Percentiles rank a stretch among this genome's conserved stretches.
Evolutionary conservation across 805 yeast species (phyloP).

Genomic region (Scheffersomyces ergatensis): DNA sequence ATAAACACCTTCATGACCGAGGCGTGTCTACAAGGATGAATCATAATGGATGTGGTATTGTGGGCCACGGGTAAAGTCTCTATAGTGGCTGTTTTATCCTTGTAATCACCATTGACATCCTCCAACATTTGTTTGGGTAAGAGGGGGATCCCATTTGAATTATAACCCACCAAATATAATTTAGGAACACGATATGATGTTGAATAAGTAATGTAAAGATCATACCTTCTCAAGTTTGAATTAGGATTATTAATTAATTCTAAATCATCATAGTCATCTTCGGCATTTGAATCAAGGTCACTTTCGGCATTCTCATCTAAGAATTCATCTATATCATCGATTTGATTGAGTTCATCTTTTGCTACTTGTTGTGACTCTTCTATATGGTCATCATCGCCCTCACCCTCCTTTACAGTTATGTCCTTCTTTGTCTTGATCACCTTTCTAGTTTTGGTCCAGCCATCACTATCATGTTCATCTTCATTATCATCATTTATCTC

Average conservation of each 20-base stretch:
- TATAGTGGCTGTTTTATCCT: slow-evolving; percentile 94
- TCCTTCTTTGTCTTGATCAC: slow-evolving; percentile 2
- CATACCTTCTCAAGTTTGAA: slow-evolving; percentile 64
- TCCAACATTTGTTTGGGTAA: slow-evolving; percentile 91
- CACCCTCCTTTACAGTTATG: not conserved
- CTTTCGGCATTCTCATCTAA: slow-evolving; percentile 43
- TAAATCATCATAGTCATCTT: slow-evolving; percentile 29
- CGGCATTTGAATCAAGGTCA: slow-evolving; percentile 21
- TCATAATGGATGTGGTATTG: slow-evolving; percentile 76
- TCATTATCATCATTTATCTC: slow-evolving; percentile 33
- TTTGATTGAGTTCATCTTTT: slow-evolving; percentile 18
- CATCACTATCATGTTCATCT: slow-evolving; percentile 50
- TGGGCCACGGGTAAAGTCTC: slow-evolving; percentile 85
- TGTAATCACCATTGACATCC: slow-evolving; percentile 87
- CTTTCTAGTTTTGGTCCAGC: slow-evolving; percentile 48
- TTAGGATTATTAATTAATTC: slow-evolving; percentile 25
- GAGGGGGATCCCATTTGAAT: slow-evolving; percentile 78
- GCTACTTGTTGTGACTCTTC: slow-evolving; percentile 27
- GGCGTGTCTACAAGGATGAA: slow-evolving; percentile 96
- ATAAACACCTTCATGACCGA: slow-evolving; percentile 88
- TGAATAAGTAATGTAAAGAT: slow-evolving; percentile 86
- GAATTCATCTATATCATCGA: slow-evolving; percentile 46
- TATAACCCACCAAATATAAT: slow-evolving; percentile 86
- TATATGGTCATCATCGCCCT: slow-evolving; percentile 4
- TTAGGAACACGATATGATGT: slow-evolving; percentile 96